Conservation (phyloP, 1,284 basidiomycete species). For the Leccinum pachyderme region DNA sequence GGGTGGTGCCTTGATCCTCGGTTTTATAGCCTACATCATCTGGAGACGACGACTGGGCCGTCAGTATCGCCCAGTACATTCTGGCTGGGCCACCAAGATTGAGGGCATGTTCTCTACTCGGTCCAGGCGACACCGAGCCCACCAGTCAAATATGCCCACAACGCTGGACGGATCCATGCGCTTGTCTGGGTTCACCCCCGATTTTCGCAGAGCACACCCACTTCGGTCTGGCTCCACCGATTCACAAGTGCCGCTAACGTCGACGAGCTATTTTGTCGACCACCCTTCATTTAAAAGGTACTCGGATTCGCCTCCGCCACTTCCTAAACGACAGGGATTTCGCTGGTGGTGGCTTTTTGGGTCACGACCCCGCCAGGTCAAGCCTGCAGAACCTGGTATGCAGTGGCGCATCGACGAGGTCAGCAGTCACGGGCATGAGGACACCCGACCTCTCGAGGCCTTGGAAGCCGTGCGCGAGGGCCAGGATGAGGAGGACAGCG, state of each 20-base stretch:
- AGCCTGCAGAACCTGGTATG: constrained; percentile 18
- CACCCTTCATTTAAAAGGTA: constrained; percentile 3
- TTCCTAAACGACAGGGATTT: constrained; percentile 1
- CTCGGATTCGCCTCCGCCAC: constrained; percentile 7
- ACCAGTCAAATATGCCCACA: constrained; percentile 11
- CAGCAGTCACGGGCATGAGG: constrained; percentile 8
- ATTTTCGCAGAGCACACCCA: constrained; percentile 8
- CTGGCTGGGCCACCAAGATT: constrained; percentile 16
- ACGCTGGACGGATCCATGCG: constrained; percentile 27
- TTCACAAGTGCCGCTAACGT: constrained; percentile 29
- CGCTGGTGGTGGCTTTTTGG: constrained; percentile 32
- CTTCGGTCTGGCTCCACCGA: constrained; percentile 27
- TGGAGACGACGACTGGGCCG: constrained; percentile 16
- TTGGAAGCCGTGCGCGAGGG: constrained; percentile 15
- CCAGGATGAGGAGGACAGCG: constrained; percentile 5
- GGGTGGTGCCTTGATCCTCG: constrained; percentile 26
- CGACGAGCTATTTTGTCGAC: not conserved
- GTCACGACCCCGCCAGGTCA: constrained; percentile 27
- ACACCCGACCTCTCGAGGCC: not conserved
- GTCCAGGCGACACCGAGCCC: constrained; percentile 13
- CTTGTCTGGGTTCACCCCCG: not conserved
- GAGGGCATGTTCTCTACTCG: constrained; percentile 15
- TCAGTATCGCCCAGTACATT: constrained; percentile 13
- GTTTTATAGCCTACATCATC: constrained; percentile 23
- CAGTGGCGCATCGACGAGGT: constrained; percentile 26